Base-by-base conservation (phyloP, 2,329 filamentous ascomycete genomes). In the Penicillium janthinellum region DNA sequence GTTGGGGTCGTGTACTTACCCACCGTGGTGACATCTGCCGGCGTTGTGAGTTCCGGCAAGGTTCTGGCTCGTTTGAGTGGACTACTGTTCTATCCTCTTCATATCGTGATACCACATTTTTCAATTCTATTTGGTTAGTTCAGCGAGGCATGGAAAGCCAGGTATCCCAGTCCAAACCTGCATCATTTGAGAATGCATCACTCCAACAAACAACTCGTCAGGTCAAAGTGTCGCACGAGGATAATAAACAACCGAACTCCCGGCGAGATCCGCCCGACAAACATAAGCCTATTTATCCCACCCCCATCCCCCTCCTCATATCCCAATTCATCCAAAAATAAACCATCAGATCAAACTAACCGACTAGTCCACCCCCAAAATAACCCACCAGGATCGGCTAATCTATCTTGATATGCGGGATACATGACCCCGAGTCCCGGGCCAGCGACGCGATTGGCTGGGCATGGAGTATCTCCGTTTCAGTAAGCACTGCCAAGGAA, bases 401-500 rank as follows among this genome's bases (percentile, higher is more conserved):
- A 31, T 31, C 31, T 49, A 14, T 41, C 54, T 10, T 31, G 35
- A 34, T 22, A 14, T 15, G 42, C 35, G 44, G 37, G 41, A 25
- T 35, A 25, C 28, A 37, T 17, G 44, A 22, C 14, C 38, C 44
- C 54, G 6, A n/a, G 22, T 5, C n/a, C 11, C 12, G 11, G 14
- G n/a, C 35, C 11, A 2, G n/a, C 22, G 8, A 17, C 22, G n/a
- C 44, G 53, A 66, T 64, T 67, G 64, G 64, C 20, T n/a, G 37
- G 51, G 11, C 22, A 11, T n/a, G 11, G 34, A 42, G 17, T 31
- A 37, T 35, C 39, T 31, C 35, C 48, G 63, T 66, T 67, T 66
- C 63, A 67, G 58, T 51, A 67, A 54, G 60, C 63, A 58, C 58
- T 28, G 63, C 64, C 64, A 68, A 64, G 65, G 51, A 49, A 31